These are phyloP conservation scores for Epichloe amarillans DNA, from an alignment of 2,329 filamentous ascomycete genomes.

Conservation along the genomic window DNA sequence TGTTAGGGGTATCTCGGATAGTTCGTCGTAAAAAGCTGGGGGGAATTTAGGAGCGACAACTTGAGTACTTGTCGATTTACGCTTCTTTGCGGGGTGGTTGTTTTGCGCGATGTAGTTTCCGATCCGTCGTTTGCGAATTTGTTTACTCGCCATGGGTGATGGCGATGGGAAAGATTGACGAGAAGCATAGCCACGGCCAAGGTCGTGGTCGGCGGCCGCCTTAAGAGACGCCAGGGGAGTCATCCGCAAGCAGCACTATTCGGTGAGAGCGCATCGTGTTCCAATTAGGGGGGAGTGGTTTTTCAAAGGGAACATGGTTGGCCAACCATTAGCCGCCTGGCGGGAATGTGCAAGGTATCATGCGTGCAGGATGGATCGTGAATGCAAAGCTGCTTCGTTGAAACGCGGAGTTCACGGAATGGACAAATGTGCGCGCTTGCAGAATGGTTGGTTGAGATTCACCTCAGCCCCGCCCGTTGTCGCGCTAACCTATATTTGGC, in stretches of 20 bases:
- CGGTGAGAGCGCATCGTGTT: background rate
- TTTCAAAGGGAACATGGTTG: background rate
- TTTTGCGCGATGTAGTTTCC: background rate
- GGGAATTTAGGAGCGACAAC: slow-evolving; percentile 9
- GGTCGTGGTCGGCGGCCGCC: background rate
- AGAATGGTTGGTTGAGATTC: too few species aligned
- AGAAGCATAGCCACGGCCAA: background rate
- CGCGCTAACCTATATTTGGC: too few species aligned
- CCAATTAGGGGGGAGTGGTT: background rate
- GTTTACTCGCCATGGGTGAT: background rate
- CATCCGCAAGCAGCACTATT: background rate
- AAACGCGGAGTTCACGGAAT: background rate
- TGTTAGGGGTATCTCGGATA: slow-evolving; percentile 16
- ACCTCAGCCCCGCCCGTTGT: too few species aligned
- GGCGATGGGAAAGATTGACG: background rate
- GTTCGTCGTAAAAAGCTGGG: slow-evolving; percentile 16
- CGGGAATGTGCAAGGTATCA: background rate
- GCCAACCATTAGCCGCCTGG: slow-evolving; percentile 1
- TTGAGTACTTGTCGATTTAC: background rate
- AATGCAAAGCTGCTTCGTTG: background rate
- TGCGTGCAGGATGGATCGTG: background rate
- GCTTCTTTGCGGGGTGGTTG: background rate
- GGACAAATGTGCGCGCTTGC: too few species aligned
- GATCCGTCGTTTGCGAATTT: background rate
- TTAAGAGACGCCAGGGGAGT: background rate